Conservation (phyloP, 2,329 filamentous ascomycete genomes). For the Penicillium sp. region DNA sequence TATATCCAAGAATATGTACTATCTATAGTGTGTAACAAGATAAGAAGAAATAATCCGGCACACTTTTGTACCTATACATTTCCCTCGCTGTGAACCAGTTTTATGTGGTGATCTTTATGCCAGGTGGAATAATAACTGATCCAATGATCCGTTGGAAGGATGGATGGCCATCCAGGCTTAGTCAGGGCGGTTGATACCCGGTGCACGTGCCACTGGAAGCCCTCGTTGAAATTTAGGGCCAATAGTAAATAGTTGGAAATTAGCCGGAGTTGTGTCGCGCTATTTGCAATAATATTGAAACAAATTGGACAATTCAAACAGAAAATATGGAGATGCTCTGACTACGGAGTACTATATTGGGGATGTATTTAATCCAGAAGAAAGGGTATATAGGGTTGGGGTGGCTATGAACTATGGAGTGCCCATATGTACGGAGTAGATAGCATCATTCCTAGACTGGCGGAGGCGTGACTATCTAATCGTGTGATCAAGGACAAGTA, state of each 20-base stretch:
- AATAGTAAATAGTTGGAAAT: background rate
- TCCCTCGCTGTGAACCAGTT: too few relatives aligned
- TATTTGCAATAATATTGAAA: constrained; percentile 9
- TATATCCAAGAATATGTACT: background rate
- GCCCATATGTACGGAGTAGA: constrained; percentile 9
- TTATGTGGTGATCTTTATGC: background rate
- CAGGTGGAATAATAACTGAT: background rate
- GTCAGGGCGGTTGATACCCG: constrained; percentile 4
- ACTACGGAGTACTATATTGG: too few relatives aligned
- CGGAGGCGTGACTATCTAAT: background rate
- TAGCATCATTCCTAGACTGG: background rate
- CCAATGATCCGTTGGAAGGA: too few relatives aligned
- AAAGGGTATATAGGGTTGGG: background rate
- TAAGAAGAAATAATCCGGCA: too few relatives aligned
- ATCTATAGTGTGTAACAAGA: too few relatives aligned
- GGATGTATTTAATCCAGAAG: background rate
- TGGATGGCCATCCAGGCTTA: background rate
- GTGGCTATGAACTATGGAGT: background rate
- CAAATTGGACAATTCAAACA: background rate
- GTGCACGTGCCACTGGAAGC: constrained; percentile 8
- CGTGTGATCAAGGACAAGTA: background rate
- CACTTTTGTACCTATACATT: background rate
- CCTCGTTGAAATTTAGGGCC: constrained; percentile 5
- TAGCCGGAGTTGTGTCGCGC: constrained; percentile 21
- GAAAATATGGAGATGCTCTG: background rate